Evolutionary conservation across 2,329 filamentous ascomycete genomes (phyloP), one percentile per base, ranked within the genome.

Genomic region (Chlorencoelia australis): DNA sequence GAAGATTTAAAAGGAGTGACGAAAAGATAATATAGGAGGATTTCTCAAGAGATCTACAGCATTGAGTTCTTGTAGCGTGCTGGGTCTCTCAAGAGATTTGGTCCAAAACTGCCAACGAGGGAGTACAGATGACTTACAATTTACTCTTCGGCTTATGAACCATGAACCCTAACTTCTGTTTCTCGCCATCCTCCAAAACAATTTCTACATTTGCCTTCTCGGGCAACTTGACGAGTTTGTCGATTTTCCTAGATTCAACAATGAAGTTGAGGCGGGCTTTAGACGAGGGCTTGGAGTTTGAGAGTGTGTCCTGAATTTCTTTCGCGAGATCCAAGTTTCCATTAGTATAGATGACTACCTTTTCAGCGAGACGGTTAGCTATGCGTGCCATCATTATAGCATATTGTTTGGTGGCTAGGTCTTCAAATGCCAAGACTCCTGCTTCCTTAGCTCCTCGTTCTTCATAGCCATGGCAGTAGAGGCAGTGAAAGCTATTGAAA

Each of bases 191-290:
- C 5, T 7, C 14, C 18, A 41, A 33, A 2, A 27, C 7, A 4
- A 43, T 15, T 11, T 20, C 21, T 2, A 71, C 66, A 73, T 68
- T 18, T 63, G 61, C 29, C 53, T 57, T 7, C 2, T 21, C 20
- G n/a, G 17, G 18, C 3, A 16, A 10, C 11, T 28, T 28, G 21
- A 28, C 21, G 9, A 35, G 25, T 13, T 27, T 13, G 25, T 6
- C 5, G 25, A 27, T 27, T 13, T 27, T 27, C 25, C 15, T 27
- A 14, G 5, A 5, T 11, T 27, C 15, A 14, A 27, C 15, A 5
- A 14, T 6, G 25, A 27, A 13, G 25, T 27, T 27, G 5, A 11
- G 5, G 6, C 25, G 25, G 25, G 25, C n/a, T 27, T 27, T 27
- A 11, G 25, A 27, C 25, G 15, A 10, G 0, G 41, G 11, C 7